A percentile compares a stretch with the other conserved stretches of the same genome.
These are phyloP conservation scores for Suillus subluteus DNA, from an alignment of 768 basidiomycete genomes.

Conservation along the genomic window DNA sequence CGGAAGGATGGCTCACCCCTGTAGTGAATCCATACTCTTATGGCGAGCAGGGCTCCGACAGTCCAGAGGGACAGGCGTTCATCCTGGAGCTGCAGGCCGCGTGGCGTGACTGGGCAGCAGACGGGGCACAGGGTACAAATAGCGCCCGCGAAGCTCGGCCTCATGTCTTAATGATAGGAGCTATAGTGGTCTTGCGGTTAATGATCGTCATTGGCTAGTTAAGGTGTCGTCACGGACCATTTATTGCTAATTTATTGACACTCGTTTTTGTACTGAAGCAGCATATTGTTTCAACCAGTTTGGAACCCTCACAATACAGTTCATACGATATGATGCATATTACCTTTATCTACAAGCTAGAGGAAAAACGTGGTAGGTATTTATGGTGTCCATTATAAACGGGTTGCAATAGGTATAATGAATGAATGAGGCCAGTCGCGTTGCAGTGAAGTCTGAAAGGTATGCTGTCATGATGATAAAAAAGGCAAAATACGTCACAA, in stretches of 20 bases:
- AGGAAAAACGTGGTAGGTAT: neutral
- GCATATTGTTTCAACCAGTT: neutral
- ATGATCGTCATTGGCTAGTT: neutral
- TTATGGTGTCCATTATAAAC: neutral
- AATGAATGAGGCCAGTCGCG: neutral
- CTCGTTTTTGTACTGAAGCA: neutral
- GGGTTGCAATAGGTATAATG: constrained; percentile 5
- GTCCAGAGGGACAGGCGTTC: constrained; percentile 83
- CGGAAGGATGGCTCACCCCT: constrained; percentile 68
- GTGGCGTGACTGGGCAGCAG: constrained; percentile 72
- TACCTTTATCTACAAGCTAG: neutral
- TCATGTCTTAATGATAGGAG: neutral
- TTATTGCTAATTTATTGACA: neutral
- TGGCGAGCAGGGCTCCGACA: constrained; percentile 48
- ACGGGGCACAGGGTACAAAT: constrained; percentile 57
- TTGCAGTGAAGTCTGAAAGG: neutral
- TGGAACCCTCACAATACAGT: neutral
- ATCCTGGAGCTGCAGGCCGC: constrained; percentile 75
- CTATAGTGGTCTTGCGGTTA: neutral
- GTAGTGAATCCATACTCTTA: constrained; percentile 75
- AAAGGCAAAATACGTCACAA: neutral
- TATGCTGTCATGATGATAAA: constrained; percentile 2
- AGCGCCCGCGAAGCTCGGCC: constrained; percentile 22
- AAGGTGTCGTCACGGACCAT: neutral
- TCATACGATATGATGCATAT: neutral